These are phyloP conservation scores for Solanum virginianum DNA, from an alignment of 257 asterid species.

Conservation along the genomic window DNA sequence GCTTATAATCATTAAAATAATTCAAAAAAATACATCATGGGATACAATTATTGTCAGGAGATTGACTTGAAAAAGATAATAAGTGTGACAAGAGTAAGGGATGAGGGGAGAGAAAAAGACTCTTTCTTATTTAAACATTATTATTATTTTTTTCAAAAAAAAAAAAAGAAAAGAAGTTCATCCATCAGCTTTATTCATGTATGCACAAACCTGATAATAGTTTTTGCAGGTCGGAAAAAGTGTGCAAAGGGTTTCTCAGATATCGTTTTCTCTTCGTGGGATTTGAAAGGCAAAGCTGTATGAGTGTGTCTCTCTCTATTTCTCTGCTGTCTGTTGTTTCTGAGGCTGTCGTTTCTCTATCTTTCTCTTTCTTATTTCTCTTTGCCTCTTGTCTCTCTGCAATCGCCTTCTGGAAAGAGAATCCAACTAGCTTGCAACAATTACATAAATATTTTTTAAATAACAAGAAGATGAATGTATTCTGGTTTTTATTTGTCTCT, in stretches of 20 bases:
- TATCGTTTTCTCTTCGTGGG: slow-evolving; percentile 80
- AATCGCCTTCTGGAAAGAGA: slow-evolving; percentile 60
- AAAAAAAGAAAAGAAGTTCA: background rate
- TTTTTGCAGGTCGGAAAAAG: slow-evolving; percentile 47
- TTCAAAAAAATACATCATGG: background rate
- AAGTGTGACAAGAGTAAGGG: slow-evolving; percentile 16
- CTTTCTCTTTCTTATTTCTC: slow-evolving; percentile 17
- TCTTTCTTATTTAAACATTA: background rate
- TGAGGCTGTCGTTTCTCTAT: slow-evolving; percentile 39
- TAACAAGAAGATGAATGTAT: background rate
- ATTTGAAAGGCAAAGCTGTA: slow-evolving; percentile 14
- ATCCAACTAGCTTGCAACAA: slow-evolving; percentile 11
- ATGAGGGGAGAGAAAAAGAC: slow-evolving; percentile 20
- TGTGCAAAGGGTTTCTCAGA: slow-evolving; percentile 37
- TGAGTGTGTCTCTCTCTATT: slow-evolving; percentile 1
- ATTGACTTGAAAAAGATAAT: background rate
- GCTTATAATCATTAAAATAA: background rate
- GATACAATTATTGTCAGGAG: background rate
- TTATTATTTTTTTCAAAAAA: background rate
- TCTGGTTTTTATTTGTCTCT: slow-evolving; percentile 7
- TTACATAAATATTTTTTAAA: background rate
- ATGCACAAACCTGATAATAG: slow-evolving; percentile 47
- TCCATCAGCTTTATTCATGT: slow-evolving; percentile 32
- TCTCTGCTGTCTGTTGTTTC: slow-evolving; percentile 35
- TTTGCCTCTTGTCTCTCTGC: slow-evolving; percentile 24